phyloP scores from a whole-genome alignment of 78 protist species.

The Mastigamoeba balamuthi region DNA sequence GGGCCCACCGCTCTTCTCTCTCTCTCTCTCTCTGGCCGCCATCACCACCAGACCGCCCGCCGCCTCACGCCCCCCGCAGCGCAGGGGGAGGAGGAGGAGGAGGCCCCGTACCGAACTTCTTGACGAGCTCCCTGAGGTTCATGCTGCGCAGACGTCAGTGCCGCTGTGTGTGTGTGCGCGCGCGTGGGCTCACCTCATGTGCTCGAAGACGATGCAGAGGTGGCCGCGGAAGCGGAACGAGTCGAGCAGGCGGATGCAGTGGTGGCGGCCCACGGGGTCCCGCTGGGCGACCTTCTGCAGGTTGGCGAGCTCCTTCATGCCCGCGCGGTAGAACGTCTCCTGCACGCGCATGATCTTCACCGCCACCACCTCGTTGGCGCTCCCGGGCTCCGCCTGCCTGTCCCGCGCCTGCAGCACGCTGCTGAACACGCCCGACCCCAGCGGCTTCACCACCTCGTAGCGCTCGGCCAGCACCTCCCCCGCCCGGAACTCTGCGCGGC shows the following conservation, averaged over 20 bases:
- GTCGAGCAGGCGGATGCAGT: conserved; percentile 52
- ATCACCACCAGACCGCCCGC: too few relatives aligned
- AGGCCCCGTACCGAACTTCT: conserved; percentile 73
- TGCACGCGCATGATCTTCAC: conserved; percentile 74
- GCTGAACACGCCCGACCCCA: conserved; percentile 79
- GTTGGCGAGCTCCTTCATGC: conserved; percentile 55
- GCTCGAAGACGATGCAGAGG: conserved; percentile 67
- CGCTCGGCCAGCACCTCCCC: conserved; percentile 67
- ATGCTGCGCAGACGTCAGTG: conserved; percentile 7
- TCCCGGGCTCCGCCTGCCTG: conserved; percentile 49
- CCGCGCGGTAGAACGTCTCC: conserved; percentile 58
- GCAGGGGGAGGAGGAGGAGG: too few relatives aligned
- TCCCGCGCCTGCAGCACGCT: conserved; percentile 76
- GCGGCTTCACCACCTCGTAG: conserved; percentile 22
- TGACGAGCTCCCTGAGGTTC: conserved; percentile 66
- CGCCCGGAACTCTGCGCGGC: conserved; percentile 5
- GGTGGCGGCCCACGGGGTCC: conserved; percentile 31
- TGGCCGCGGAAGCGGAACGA: conserved; percentile 58
- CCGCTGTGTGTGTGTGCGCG: background rate
- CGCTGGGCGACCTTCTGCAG: conserved; percentile 23
- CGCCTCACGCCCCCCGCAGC: too few relatives aligned
- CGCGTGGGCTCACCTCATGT: background rate
- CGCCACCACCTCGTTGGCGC: conserved; percentile 58
- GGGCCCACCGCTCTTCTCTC: too few relatives aligned
- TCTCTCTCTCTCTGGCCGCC: too few relatives aligned